Evolutionary conservation across 2,329 filamentous ascomycete genomes (phyloP).

Genomic region (Elsinoe australis): DNA sequence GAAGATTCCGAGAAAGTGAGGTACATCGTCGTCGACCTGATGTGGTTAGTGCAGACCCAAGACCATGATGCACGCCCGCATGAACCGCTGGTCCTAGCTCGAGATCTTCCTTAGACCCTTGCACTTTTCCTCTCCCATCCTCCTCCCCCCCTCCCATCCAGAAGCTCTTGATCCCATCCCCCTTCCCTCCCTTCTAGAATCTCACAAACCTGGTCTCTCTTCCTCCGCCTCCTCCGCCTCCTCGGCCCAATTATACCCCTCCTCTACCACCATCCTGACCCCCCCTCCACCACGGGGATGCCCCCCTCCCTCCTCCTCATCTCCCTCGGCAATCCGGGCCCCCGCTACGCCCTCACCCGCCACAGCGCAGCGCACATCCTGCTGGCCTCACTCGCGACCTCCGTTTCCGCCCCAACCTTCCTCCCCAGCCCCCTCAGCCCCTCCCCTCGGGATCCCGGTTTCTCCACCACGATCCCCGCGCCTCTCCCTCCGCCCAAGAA

Average conservation of each 20-base stretch:
- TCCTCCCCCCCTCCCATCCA: neutral
- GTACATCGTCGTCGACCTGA: no score
- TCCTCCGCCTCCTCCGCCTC: neutral
- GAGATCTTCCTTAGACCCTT: neutral
- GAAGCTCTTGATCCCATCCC: neutral
- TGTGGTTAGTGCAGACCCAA: no score
- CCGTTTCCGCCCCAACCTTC: slow-evolving; percentile 32
- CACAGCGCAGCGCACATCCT: slow-evolving; percentile 83
- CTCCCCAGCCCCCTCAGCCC: slow-evolving; percentile 38
- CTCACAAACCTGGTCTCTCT: no score
- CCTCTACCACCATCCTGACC: neutral
- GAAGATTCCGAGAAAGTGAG: no score
- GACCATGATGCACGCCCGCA: no score
- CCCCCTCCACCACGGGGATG: slow-evolving; percentile 16
- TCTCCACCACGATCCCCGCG: slow-evolving; percentile 30
- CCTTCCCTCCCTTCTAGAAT: no score
- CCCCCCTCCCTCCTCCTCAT: slow-evolving; percentile 60
- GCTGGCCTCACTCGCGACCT: slow-evolving; percentile 52
- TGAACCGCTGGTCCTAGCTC: neutral
- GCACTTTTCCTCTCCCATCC: neutral
- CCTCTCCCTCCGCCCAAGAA: slow-evolving; percentile 30
- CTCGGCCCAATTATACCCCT: neutral
- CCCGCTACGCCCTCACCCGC: slow-evolving; percentile 63
- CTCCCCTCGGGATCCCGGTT: slow-evolving; percentile 8
- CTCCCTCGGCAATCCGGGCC: slow-evolving; percentile 76